Evolutionary conservation across 2,329 filamentous ascomycete species (phyloP).

Genomic region (Penicillium freii): DNA sequence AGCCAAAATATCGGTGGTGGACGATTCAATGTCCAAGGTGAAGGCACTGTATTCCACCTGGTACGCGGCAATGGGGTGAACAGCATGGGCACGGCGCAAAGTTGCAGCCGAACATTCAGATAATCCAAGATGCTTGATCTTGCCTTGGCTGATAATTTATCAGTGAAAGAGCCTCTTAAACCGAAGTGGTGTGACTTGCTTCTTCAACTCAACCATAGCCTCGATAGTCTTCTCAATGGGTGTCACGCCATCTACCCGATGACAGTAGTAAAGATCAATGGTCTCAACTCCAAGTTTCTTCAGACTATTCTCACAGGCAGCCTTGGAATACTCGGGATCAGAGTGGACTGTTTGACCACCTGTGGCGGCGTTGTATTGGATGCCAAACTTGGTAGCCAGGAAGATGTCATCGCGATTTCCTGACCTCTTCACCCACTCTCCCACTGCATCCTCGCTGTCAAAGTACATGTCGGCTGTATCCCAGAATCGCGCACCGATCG

Average conservation of each 20-base stretch:
- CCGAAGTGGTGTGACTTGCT: conserved; percentile 17
- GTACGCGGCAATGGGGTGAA: conserved; percentile 48
- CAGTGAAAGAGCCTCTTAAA: neutral
- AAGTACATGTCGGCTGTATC: conserved; percentile 34
- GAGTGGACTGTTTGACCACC: conserved; percentile 25
- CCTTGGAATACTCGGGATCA: conserved; percentile 38
- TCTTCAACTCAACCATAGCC: conserved; percentile 47
- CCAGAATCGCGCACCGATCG: conserved; percentile 31
- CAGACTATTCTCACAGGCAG: conserved; percentile 38
- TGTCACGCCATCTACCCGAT: conserved; percentile 44
- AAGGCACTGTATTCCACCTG: conserved; percentile 51
- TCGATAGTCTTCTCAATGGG: conserved; percentile 48
- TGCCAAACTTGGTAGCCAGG: conserved; percentile 41
- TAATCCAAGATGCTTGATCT: conserved; percentile 50
- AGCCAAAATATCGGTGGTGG: conserved; percentile 38
- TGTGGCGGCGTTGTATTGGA: neutral
- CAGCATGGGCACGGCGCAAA: conserved; percentile 45
- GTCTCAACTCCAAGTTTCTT: conserved; percentile 36
- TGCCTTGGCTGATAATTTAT: conserved; percentile 38
- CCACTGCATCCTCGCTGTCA: conserved; percentile 30
- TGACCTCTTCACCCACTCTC: conserved; percentile 41
- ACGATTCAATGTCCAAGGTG: conserved; percentile 45
- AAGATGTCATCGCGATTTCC: conserved; percentile 42
- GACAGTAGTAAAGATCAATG: conserved; percentile 47
- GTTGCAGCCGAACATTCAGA: conserved; percentile 46